phyloP scores from a whole-genome alignment of 306 rosid species.

The Biancaea sappan region DNA sequence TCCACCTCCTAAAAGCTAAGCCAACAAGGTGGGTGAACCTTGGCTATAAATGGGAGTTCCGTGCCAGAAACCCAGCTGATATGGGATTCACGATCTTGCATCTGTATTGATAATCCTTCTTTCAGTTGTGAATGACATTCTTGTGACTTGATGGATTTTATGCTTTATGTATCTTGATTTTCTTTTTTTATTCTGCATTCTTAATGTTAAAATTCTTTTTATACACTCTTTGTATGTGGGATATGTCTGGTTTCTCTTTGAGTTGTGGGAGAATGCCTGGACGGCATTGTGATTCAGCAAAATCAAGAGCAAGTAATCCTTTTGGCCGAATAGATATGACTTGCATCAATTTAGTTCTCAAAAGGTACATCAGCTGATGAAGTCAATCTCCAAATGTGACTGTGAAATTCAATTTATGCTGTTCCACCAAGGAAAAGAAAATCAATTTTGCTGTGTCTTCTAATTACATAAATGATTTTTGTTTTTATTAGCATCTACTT shows the following conservation, averaged over 20 bases:
- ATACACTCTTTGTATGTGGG: neutral
- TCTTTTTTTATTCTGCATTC: neutral
- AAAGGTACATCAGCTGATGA: neutral
- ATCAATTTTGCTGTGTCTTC: too few relatives aligned
- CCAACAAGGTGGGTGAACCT: neutral
- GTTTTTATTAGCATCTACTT: neutral
- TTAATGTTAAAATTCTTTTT: neutral
- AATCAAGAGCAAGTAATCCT: too few relatives aligned
- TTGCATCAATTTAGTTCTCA: neutral
- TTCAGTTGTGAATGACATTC: neutral
- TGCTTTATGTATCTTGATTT: neutral
- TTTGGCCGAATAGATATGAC: too few relatives aligned
- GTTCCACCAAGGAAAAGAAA: too few relatives aligned
- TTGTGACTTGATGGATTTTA: neutral
- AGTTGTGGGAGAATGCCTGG: too few relatives aligned
- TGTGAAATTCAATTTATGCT: neutral
- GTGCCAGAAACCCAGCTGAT: neutral
- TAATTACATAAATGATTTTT: too few relatives aligned
- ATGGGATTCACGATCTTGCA: neutral
- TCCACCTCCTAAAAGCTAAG: neutral
- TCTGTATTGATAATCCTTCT: neutral
- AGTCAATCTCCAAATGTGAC: neutral
- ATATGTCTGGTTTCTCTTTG: conserved; percentile 6
- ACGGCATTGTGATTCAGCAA: too few relatives aligned
- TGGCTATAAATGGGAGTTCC: neutral